phyloP scores from a whole-genome alignment of 768 basidiomycete genomes.

The Grammothele lineata region DNA sequence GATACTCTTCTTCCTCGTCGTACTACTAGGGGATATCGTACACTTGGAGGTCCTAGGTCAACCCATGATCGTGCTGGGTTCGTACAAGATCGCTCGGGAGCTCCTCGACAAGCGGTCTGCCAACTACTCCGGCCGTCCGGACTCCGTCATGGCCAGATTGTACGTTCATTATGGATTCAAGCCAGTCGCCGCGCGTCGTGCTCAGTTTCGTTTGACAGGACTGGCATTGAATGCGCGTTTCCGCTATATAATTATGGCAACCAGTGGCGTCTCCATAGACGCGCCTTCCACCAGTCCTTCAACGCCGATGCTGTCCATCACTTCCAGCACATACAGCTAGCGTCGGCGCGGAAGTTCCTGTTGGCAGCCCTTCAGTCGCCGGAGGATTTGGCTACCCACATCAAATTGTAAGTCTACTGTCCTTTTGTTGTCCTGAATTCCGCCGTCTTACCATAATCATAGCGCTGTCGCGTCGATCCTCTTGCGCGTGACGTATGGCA shows the following conservation, averaged over 20 bases:
- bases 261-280: not conserved
- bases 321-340: not conserved
- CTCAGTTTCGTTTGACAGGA: too few species aligned
- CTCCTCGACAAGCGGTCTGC: slow-evolving; percentile 27
- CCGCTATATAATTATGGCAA: not conserved
- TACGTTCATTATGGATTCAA: too few species aligned
- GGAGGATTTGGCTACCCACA: too few species aligned
- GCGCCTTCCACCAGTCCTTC: not conserved
- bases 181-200: too few species aligned
- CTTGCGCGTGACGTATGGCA: not conserved
- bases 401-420: not conserved
- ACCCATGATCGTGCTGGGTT: slow-evolving; percentile 27
- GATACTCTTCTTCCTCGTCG: too few species aligned
- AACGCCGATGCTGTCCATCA: not conserved
- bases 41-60: slow-evolving; percentile 18
- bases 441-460: too few species aligned
- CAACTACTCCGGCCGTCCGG: slow-evolving; percentile 23
- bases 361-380: too few species aligned
- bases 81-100: slow-evolving; percentile 18
- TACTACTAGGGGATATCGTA: too few species aligned
- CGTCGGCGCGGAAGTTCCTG: not conserved
- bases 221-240: not conserved
- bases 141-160: slow-evolving; percentile 9
- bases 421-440: too few species aligned
- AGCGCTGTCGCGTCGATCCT: not conserved